These are phyloP conservation scores for Elaeis guineensis DNA, from an alignment of 176 grass and related monocot genomes.

Conservation along the genomic window DNA sequence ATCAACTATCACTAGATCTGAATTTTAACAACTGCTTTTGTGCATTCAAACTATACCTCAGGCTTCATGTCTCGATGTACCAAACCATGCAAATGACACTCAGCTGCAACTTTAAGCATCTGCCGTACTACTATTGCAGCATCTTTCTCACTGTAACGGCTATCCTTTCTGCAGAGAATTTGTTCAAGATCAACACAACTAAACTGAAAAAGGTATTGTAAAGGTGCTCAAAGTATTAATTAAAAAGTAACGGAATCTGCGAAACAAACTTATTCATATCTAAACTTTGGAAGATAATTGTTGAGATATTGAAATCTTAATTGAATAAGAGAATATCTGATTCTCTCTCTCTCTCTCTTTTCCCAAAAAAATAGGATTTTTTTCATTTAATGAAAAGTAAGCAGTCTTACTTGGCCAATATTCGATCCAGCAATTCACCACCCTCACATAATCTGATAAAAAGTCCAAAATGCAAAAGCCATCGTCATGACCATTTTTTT, in stretches of 20 bases:
- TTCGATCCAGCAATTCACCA: constrained; percentile 16
- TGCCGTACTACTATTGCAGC: constrained; percentile 83
- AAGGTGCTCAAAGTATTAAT: neutral
- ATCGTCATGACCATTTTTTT: constrained; percentile 12
- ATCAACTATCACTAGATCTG: no score
- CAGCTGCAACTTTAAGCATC: constrained; percentile 98
- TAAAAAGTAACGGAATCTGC: no score
- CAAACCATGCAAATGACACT: constrained; percentile 94
- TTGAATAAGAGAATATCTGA: neutral
- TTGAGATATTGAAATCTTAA: neutral
- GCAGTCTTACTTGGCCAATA: constrained; percentile 13
- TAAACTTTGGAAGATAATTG: no score
- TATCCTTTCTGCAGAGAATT: constrained; percentile 55
- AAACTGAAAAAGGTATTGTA: neutral
- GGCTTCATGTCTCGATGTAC: constrained; percentile 99
- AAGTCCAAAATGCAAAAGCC: constrained; percentile 2
- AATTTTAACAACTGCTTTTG: no score
- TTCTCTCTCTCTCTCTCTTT: constrained; percentile 1
- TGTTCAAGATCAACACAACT: constrained; percentile 1
- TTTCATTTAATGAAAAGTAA: neutral
- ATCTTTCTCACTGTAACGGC: constrained; percentile 94
- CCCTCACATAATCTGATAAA: constrained; percentile 22
- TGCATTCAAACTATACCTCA: constrained; percentile 38
- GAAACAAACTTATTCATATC: no score
- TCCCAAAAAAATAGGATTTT: neutral